Evolutionary conservation across 164 flowering plant species (phyloP), one percentile per base, ranked within the genome.

Genomic region (Vitis cinerea): DNA sequence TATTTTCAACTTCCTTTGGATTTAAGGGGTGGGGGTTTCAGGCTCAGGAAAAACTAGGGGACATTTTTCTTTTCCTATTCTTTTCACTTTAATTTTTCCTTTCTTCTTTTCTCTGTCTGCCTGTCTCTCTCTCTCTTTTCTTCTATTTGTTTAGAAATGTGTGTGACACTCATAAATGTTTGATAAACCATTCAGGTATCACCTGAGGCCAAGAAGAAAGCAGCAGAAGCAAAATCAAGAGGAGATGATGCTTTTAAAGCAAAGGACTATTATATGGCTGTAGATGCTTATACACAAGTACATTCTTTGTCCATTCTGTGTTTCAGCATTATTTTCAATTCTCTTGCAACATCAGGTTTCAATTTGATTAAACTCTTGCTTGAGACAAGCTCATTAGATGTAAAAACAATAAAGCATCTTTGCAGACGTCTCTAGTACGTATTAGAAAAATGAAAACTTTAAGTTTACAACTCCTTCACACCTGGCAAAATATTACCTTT

Each of bases 251-350:
- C 98, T 56, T 95, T 91, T 72, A 84, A 68, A 65, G 77, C 83
- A 66, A 85, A 88, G 63, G 95, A 95, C 67, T 89, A 59, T 76
- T 75, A 57, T 51, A 68, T 67, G 76, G 99, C 99, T 68, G 71
- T 95, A 19, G 92, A 95, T 84, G 91, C 97, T 31, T 95, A 95
- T 76, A 88, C 99, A 52, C 99, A 95, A 88, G 99, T 93, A 74
- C 4, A 50, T 14, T 52, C 61, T 73, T 60, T 16, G 1, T 56
- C 15, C 59, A 10, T 58, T 70, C 52, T 14, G 19, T 9, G 19
- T 52, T 29, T 53, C 9, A 13, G 37, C 53, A 9, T 65, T 37
- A 2, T 19, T 64, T 64, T 14, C 15, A 9, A 16, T 12, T 60
- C 66, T 27, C 9, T 15, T 66, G 9, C 23, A 27, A 15, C 3